phyloP scores from a whole-genome alignment of 371 early-diverging fungal genomes.

The Cokeromyces recurvatus region DNA sequence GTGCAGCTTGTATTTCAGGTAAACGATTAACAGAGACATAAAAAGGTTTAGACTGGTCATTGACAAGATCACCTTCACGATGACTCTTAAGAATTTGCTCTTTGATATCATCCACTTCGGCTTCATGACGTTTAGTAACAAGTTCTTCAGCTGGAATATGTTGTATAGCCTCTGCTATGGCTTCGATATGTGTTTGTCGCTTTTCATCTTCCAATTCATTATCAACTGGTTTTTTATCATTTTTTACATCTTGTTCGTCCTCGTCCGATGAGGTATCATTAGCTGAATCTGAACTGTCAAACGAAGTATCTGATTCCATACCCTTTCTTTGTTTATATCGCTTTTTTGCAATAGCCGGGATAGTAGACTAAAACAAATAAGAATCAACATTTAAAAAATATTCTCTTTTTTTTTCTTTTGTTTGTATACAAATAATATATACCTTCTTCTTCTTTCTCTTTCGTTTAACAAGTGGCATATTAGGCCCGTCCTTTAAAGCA shows the following conservation, averaged over 20 bases:
- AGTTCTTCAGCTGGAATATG: constrained; percentile 17
- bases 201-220: constrained; percentile 21
- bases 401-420: neutral
- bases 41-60: constrained; percentile 54
- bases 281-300: constrained; percentile 67
- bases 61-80: constrained; percentile 38
- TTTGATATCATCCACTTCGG: constrained; percentile 43
- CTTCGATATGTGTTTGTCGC: constrained; percentile 40
- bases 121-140: constrained; percentile 21
- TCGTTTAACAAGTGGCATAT: constrained; percentile 26
- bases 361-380: constrained; percentile 32
- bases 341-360: constrained; percentile 37
- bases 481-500: constrained; percentile 39
- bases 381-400: neutral
- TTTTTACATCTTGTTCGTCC: constrained; percentile 29
- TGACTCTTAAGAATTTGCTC: constrained; percentile 29
- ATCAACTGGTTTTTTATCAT: constrained; percentile 33
- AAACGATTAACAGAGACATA: constrained; percentile 77
- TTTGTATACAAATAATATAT: too few relatives aligned
- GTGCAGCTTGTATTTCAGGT: constrained; percentile 69
- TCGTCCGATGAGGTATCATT: constrained; percentile 45
- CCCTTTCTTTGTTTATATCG: constrained; percentile 45
- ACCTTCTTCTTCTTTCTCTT: constrained; percentile 46
- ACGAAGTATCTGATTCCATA: constrained; percentile 54
- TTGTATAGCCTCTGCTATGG: constrained; percentile 37